Evolutionary conservation across 345 rosid genomes (phyloP).

Genomic region (Euphorbia tirucalli): DNA sequence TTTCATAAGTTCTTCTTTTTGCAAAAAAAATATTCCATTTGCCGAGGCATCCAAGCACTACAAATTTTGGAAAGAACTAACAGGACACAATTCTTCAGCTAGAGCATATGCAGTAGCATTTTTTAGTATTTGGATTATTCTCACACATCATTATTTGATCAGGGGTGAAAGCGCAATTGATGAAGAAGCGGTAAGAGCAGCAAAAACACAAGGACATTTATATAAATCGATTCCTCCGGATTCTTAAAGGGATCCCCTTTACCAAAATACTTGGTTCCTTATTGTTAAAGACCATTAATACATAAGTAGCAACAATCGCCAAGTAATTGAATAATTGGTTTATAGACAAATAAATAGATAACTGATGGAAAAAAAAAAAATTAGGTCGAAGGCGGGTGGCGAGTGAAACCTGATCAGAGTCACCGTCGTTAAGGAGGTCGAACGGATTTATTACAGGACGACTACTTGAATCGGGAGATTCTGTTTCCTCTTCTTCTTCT

Average conservation of each 20-base stretch:
- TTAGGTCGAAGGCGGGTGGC: neutral
- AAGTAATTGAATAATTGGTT: no score
- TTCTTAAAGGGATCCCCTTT: neutral
- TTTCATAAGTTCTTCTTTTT: neutral
- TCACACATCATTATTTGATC: neutral
- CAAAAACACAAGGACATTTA: neutral
- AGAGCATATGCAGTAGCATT: neutral
- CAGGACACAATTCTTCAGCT: neutral
- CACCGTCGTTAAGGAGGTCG: constrained; percentile 64
- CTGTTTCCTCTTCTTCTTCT: constrained; percentile 44
- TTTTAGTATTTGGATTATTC: neutral
- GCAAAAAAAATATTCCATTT: neutral
- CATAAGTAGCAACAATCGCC: neutral
- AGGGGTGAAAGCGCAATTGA: neutral
- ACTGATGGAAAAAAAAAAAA: neutral
- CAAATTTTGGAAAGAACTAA: neutral
- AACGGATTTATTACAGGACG: constrained; percentile 61
- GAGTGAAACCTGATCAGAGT: constrained; percentile 30
- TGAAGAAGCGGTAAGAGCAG: neutral
- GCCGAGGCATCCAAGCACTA: neutral
- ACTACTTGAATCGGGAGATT: constrained; percentile 33
- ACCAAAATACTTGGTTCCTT: neutral
- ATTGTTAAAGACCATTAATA: neutral
- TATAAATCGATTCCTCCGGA: neutral
- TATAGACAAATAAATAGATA: neutral